Conservation (phyloP, 2,329 filamentous ascomycete species). For the Lachnellula subtilissima region DNA sequence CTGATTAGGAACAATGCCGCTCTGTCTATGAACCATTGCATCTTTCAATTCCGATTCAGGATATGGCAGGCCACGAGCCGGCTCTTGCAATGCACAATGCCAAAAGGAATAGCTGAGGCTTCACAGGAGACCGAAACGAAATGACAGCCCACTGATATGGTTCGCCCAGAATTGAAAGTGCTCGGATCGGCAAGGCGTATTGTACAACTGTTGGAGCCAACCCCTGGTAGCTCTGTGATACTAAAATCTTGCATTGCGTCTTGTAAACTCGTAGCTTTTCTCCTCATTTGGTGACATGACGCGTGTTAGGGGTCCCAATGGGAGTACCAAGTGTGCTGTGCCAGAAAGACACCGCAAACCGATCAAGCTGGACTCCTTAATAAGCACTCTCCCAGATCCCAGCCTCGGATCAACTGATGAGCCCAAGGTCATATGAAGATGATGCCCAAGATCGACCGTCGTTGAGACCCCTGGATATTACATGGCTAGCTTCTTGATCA, state of each 20-base stretch:
- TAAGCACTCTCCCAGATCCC: too few species aligned
- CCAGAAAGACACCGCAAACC: too few species aligned
- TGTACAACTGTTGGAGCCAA: not conserved
- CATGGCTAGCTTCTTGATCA: not conserved
- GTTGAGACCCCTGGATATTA: not conserved
- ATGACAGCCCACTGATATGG: not conserved
- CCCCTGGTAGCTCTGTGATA: not conserved
- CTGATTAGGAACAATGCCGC: not conserved
- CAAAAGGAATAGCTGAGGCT: not conserved
- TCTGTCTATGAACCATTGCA: not conserved
- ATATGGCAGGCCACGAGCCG: not conserved
- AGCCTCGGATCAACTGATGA: too few species aligned
- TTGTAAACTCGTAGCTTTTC: too few species aligned
- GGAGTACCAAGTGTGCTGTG: too few species aligned
- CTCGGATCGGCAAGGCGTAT: not conserved
- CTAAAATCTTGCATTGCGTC: not conserved
- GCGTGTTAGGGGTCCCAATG: not conserved
- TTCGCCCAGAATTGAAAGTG: not conserved
- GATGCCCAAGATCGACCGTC: not conserved
- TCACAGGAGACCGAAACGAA: not conserved
- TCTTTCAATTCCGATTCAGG: not conserved
- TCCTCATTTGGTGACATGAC: not conserved
- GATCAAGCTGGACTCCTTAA: too few species aligned
- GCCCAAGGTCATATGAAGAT: too few species aligned
- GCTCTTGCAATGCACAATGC: not conserved